Percentiles rank a stretch among this genome's conserved stretches.
Evolutionary conservation across 176 grass and related monocot species (phyloP).

Genomic region (Eleusine coracana): DNA sequence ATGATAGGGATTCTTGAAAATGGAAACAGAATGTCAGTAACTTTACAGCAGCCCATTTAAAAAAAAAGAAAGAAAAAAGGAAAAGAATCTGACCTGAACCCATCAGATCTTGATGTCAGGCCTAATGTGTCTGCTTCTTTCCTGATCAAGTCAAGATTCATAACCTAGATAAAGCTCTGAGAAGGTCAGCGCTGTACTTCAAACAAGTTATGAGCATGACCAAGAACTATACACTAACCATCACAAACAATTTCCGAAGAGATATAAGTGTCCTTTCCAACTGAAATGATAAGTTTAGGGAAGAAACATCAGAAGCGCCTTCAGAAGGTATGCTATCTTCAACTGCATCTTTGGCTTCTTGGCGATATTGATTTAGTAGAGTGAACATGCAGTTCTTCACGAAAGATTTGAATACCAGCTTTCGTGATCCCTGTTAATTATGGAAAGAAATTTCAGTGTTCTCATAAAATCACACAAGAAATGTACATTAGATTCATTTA

Average conservation of each 20-base stretch:
- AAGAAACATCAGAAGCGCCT: slow-evolving; percentile 52
- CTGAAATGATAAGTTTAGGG: slow-evolving; percentile 53
- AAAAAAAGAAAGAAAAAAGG: not conserved
- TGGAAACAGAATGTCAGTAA: slow-evolving; percentile 40
- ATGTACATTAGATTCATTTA: slow-evolving; percentile 27
- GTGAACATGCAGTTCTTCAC: slow-evolving; percentile 70
- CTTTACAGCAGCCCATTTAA: slow-evolving; percentile 14
- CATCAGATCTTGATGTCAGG: slow-evolving; percentile 75
- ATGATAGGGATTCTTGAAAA: slow-evolving; percentile 68
- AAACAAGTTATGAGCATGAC: slow-evolving; percentile 37
- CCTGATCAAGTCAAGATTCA: slow-evolving; percentile 75
- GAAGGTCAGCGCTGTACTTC: slow-evolving; percentile 33
- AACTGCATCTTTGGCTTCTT: slow-evolving; percentile 35
- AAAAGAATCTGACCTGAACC: slow-evolving; percentile 64
- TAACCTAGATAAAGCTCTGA: slow-evolving; percentile 55
- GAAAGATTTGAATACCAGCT: slow-evolving; percentile 66
- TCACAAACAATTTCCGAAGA: slow-evolving; percentile 65
- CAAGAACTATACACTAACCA: slow-evolving; percentile 59
- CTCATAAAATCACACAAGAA: slow-evolving; percentile 36
- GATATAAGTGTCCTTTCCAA: slow-evolving; percentile 61
- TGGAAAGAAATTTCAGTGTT: slow-evolving; percentile 8
- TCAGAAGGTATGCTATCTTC: slow-evolving; percentile 46
- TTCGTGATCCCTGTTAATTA: slow-evolving; percentile 68
- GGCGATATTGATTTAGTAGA: slow-evolving; percentile 55
- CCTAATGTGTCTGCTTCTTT: slow-evolving; percentile 79